A percentile compares a stretch with the other conserved stretches of the same genome.
phyloP scores from a whole-genome alignment of 148 eudicot genomes.

The Vaccinium vitisidaea region DNA sequence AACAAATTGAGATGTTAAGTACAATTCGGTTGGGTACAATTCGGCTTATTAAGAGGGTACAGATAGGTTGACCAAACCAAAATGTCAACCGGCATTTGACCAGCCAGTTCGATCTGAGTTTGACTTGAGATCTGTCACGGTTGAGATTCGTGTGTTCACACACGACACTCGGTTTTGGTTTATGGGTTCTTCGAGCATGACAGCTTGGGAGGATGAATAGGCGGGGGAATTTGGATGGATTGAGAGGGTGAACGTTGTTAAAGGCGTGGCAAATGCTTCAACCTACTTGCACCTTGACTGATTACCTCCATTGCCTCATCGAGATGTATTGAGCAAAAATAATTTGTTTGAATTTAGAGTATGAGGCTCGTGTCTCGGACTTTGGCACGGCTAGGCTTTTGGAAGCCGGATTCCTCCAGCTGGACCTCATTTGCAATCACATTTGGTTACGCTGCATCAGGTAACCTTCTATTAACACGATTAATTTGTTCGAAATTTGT shows the following conservation, averaged over 20 bases:
- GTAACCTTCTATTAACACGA: neutral
- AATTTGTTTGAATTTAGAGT: slow-evolving; percentile 23
- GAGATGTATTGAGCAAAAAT: slow-evolving; percentile 30
- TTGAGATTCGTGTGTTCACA: slow-evolving; percentile 12
- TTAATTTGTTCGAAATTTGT: no score
- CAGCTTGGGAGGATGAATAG: slow-evolving; percentile 3
- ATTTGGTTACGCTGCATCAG: slow-evolving; percentile 31
- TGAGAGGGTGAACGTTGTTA: slow-evolving; percentile 3
- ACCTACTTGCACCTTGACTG: slow-evolving; percentile 24
- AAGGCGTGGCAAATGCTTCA: slow-evolving; percentile 12
- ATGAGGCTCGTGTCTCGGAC: slow-evolving; percentile 26
- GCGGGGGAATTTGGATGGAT: slow-evolving; percentile 14
- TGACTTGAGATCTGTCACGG: neutral
- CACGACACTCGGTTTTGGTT: slow-evolving; percentile 13
- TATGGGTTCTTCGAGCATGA: slow-evolving; percentile 15
- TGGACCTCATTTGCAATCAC: slow-evolving; percentile 31
- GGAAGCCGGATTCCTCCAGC: slow-evolving; percentile 25
- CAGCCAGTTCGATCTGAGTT: neutral
- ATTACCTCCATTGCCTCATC: slow-evolving; percentile 18
- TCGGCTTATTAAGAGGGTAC: no score
- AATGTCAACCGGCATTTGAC: neutral
- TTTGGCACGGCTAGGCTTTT: slow-evolving; percentile 29
- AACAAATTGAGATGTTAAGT: no score
- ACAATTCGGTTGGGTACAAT: no score
- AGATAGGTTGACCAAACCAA: no score